These are phyloP conservation scores for Suillus clintonianus DNA, from an alignment of 768 basidiomycete species.

Conservation along the genomic window DNA sequence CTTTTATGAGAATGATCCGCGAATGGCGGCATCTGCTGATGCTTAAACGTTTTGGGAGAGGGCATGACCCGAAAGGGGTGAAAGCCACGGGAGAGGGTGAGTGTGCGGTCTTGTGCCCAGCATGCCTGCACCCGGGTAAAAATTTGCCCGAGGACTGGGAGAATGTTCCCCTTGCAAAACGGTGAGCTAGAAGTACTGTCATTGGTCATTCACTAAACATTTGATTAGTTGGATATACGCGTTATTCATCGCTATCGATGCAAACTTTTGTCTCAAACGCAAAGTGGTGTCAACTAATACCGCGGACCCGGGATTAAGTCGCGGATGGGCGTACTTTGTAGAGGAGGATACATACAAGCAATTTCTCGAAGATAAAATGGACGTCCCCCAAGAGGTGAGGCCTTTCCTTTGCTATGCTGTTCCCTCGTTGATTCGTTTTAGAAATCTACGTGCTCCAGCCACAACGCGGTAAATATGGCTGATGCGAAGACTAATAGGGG, in stretches of 20 bases:
- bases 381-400: constrained; percentile 22
- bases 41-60: background rate
- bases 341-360: constrained; percentile 22
- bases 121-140: constrained; percentile 4
- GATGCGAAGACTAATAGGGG: constrained; percentile 19
- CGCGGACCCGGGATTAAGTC: constrained; percentile 18
- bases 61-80: background rate
- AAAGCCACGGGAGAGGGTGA: background rate
- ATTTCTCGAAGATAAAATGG: constrained; percentile 17
- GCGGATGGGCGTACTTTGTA: constrained; percentile 29
- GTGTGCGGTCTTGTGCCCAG: background rate
- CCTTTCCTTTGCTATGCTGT: background rate
- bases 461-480: constrained; percentile 28
- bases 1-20: background rate
- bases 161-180: too few species aligned
- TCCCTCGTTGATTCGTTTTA: background rate
- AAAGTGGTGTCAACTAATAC: constrained; percentile 12
- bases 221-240: too few species aligned
- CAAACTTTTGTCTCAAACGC: constrained; percentile 31
- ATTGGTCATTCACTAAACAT: too few species aligned
- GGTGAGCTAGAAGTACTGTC: too few species aligned
- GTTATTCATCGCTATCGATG: background rate
- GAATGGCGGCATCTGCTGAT: background rate
- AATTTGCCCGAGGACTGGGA: constrained; percentile 8
- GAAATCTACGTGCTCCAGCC: constrained; percentile 31